Evolutionary conservation across 1,139 yeast genomes (phyloP).

Genomic region (Diutina pseudorugosa): DNA sequence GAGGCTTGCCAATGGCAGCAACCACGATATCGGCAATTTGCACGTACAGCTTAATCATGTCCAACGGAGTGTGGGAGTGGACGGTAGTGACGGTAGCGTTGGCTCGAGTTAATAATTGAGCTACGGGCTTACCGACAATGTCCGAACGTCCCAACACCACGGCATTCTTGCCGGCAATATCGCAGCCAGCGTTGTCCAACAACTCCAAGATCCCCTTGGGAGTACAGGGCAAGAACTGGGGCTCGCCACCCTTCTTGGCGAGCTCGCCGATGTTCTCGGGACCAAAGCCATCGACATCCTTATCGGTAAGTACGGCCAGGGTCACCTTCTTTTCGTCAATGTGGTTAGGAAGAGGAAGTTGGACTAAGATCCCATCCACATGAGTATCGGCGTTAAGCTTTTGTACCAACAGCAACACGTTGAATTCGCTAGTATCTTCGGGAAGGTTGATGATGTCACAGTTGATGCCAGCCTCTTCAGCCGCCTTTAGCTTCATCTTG

Average conservation of each 20-base stretch:
- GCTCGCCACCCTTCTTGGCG: constrained; percentile 79
- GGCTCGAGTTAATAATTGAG: constrained; percentile 62
- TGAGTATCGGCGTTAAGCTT: constrained; percentile 51
- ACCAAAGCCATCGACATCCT: constrained; percentile 96
- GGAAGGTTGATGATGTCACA: constrained; percentile 62
- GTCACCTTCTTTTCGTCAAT: constrained; percentile 73
- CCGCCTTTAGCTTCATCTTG: constrained; percentile 88
- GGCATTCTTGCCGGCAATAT: constrained; percentile 57
- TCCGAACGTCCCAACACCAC: constrained; percentile 95
- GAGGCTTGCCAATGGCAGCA: constrained; percentile 82
- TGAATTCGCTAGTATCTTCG: constrained; percentile 44
- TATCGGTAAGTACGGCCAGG: constrained; percentile 58
- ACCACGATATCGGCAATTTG: constrained; percentile 79
- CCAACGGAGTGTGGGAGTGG: constrained; percentile 58
- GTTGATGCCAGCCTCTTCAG: constrained; percentile 66
- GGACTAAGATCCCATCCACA: constrained; percentile 86
- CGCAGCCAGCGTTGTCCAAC: constrained; percentile 49
- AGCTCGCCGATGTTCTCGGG: constrained; percentile 85
- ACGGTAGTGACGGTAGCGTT: constrained; percentile 81
- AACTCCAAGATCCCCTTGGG: constrained; percentile 89
- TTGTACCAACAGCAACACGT: constrained; percentile 47
- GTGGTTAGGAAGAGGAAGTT: constrained; percentile 79
- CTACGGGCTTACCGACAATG: constrained; percentile 91
- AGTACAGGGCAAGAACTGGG: constrained; percentile 85
- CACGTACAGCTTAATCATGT: constrained; percentile 48